Evolutionary conservation across 1,284 basidiomycete genomes (phyloP).

Genomic region (Ustilago vetiveriae): DNA sequence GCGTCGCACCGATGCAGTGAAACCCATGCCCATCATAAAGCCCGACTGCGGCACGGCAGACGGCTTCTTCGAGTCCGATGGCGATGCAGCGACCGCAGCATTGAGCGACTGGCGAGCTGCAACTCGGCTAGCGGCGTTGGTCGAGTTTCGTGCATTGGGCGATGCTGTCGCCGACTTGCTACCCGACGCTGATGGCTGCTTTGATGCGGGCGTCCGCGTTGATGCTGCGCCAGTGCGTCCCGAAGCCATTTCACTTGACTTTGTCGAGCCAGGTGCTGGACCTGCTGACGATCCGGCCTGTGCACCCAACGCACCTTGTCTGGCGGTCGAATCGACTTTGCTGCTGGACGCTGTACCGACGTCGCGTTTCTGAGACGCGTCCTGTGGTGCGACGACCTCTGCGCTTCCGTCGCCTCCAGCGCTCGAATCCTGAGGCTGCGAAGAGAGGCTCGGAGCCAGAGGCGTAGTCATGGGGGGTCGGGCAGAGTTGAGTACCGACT

Average conservation of each 20-base stretch:
- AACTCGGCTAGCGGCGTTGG: conserved; percentile 10
- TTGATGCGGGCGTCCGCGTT: conserved; percentile 2
- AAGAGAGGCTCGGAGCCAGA: conserved; percentile 10
- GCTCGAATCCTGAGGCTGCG: conserved; percentile 2
- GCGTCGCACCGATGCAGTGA: conserved; percentile 41
- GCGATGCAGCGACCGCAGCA: conserved; percentile 14
- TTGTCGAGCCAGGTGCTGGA: neutral
- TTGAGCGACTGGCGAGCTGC: conserved; percentile 26
- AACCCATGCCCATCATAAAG: conserved; percentile 63
- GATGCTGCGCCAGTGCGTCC: no score
- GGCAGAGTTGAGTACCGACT: conserved; percentile 40
- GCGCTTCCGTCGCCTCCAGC: neutral
- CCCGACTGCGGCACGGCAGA: conserved; percentile 63
- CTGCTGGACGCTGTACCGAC: neutral
- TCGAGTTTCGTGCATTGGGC: conserved; percentile 11
- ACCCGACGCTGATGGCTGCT: neutral
- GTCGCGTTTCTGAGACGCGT: neutral
- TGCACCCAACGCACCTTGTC: neutral
- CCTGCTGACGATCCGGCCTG: no score
- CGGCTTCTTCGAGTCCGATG: conserved; percentile 40
- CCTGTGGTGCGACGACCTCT: neutral
- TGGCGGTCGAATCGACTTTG: neutral
- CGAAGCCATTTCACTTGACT: no score
- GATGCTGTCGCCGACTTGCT: conserved; percentile 12
- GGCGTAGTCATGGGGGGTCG: conserved; percentile 52